These are phyloP conservation scores for Melanomma pulvis-pyrius DNA, from an alignment of 495 filamentous ascomycete species.

Conservation along the genomic window DNA sequence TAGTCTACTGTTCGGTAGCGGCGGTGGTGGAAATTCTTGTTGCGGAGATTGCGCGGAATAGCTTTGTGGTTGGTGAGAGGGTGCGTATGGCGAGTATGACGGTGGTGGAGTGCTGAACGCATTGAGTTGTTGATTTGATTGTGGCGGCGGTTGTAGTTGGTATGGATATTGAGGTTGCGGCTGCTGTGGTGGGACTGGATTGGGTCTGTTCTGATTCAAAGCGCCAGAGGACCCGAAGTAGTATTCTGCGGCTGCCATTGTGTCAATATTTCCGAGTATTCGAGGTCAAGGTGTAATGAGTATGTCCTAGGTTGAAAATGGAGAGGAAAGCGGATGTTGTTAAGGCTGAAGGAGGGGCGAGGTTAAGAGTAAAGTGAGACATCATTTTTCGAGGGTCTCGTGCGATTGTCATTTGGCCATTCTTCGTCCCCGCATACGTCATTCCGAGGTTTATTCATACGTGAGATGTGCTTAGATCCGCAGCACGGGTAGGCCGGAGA, in stretches of 20 bases:
- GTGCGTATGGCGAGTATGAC: slow-evolving; percentile 18
- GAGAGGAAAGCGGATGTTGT: background rate
- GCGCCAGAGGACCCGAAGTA: slow-evolving; percentile 23
- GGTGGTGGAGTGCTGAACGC: slow-evolving; percentile 6
- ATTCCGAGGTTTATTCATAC: background rate
- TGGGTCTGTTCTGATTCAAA: slow-evolving; percentile 8
- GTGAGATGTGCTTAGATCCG: background rate
- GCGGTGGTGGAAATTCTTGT: background rate
- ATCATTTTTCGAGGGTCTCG: slow-evolving; percentile 9
- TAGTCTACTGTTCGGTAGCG: background rate
- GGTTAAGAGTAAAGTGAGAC: background rate
- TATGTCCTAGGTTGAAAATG: background rate
- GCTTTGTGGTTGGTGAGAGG: background rate
- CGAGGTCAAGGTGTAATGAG: background rate
- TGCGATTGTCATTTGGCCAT: slow-evolving; percentile 11
- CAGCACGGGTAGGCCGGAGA: background rate
- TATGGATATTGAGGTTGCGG: slow-evolving; percentile 19
- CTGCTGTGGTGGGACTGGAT: slow-evolving; percentile 18
- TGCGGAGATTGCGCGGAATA: slow-evolving; percentile 14
- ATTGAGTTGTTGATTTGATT: slow-evolving; percentile 2
- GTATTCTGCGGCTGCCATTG: slow-evolving; percentile 36
- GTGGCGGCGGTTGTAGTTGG: slow-evolving; percentile 18
- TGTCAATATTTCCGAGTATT: background rate
- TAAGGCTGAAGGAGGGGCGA: background rate
- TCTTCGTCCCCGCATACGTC: slow-evolving; percentile 14